phyloP scores from a whole-genome alignment of 192 early-diverging fungal species.

The Gigaspora rosea region DNA sequence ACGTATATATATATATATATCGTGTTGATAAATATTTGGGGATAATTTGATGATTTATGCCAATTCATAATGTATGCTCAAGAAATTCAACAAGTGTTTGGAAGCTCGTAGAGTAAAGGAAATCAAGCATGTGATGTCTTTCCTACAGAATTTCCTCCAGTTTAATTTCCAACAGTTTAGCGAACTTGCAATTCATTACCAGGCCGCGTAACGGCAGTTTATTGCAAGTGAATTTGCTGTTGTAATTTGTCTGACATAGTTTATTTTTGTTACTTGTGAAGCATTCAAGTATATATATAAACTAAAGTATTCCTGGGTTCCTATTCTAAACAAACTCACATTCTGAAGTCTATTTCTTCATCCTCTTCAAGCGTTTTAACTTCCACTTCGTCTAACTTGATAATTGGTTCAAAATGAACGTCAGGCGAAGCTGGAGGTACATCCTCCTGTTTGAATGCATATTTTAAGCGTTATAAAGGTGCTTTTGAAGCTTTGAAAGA shows the following conservation, averaged over 20 bases:
- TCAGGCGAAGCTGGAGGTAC: constrained; percentile 81
- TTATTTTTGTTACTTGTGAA: no score
- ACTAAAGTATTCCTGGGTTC: no score
- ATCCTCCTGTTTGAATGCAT: constrained; percentile 52
- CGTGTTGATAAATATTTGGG: no score
- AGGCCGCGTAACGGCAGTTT: no score
- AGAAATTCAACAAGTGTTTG: constrained; percentile 19
- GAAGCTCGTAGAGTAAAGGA: constrained; percentile 13
- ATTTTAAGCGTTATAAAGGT: no score
- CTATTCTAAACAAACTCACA: constrained; percentile 45
- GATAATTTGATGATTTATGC: no score
- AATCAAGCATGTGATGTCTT: background rate
- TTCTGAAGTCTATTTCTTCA: constrained; percentile 90
- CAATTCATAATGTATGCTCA: no score
- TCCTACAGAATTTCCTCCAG: constrained; percentile 17
- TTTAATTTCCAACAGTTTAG: constrained; percentile 31
- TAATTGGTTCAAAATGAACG: constrained; percentile 94
- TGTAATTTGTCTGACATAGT: no score
- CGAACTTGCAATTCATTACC: constrained; percentile 19
- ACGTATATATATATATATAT: no score
- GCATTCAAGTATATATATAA: no score
- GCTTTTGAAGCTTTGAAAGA: no score
- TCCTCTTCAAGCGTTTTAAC: constrained; percentile 98
- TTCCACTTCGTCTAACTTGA: constrained; percentile 90
- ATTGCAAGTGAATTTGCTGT: constrained; percentile 18